Evolutionary conservation across 1,284 basidiomycete genomes (phyloP).

Genomic region (Fomes fomentarius): DNA sequence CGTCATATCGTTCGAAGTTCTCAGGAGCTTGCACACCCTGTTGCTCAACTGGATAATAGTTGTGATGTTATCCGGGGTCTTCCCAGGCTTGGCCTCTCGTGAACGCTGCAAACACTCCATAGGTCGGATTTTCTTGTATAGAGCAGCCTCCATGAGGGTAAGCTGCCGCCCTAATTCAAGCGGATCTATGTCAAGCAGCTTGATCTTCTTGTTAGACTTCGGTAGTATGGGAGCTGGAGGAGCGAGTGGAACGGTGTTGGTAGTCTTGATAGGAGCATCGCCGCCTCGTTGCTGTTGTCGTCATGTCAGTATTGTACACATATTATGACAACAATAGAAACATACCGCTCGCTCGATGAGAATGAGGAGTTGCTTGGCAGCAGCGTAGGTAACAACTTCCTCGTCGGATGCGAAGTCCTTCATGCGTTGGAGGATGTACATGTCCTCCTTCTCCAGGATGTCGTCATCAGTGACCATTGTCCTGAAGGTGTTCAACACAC

Average conservation of each 20-base stretch:
- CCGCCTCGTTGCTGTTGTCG: conserved; percentile 56
- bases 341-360: conserved; percentile 80
- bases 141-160: conserved; percentile 88
- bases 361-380: conserved; percentile 73
- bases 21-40: conserved; percentile 54
- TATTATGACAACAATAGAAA: conserved; percentile 29
- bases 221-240: conserved; percentile 83
- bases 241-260: conserved; percentile 37
- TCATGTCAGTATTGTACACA: conserved; percentile 14
- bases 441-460: conserved; percentile 81
- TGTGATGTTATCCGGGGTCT: conserved; percentile 82
- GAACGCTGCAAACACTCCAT: conserved; percentile 90
- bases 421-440: conserved; percentile 77
- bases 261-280: conserved; percentile 55
- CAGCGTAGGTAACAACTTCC: conserved; percentile 62
- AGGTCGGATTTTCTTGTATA: conserved; percentile 89
- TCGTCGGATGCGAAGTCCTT: conserved; percentile 78
- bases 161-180: conserved; percentile 93
- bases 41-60: conserved; percentile 93
- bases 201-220: conserved; percentile 75
- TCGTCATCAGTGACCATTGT: conserved; percentile 82
- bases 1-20: not conserved
- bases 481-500: conserved; percentile 84
- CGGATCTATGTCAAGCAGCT: conserved; percentile 88
- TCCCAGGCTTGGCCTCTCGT: conserved; percentile 72